phyloP scores from a whole-genome alignment of 2,329 filamentous ascomycete genomes.

The Talaromyces sp. region DNA sequence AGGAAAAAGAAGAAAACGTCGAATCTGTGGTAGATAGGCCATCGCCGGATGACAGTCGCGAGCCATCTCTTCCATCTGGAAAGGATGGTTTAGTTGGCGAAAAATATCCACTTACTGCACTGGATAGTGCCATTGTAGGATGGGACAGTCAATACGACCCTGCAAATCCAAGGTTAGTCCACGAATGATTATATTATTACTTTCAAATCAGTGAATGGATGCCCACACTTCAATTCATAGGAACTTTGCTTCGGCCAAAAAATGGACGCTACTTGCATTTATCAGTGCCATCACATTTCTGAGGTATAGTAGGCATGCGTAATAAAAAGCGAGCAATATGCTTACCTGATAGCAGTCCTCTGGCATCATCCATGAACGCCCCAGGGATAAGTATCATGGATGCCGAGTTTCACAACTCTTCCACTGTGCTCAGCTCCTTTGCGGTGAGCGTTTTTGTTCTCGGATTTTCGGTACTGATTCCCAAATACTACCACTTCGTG shows the following conservation, averaged over 20 bases:
- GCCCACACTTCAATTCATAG: neutral
- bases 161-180: slow-evolving; percentile 1
- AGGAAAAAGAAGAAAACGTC: neutral
- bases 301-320: neutral
- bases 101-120: neutral
- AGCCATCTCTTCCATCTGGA: neutral
- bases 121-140: slow-evolving; percentile 1
- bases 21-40: neutral
- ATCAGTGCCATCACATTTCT: slow-evolving; percentile 6
- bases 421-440: neutral
- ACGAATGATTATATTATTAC: neutral
- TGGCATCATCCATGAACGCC: slow-evolving; percentile 2
- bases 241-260: slow-evolving; percentile 1
- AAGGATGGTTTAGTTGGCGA: neutral
- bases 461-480: neutral
- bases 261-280: neutral
- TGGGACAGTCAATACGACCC: slow-evolving; percentile 6
- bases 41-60: neutral
- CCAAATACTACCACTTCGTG: neutral
- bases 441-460: slow-evolving; percentile 7
- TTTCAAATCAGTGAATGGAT: too few relatives aligned
- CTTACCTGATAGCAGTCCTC: neutral
- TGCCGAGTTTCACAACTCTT: neutral
- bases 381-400: slow-evolving; percentile 2
- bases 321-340: neutral